Conservation (phyloP, 176 grass and related monocot species). For the Rhynchospora tenuis region DNA sequence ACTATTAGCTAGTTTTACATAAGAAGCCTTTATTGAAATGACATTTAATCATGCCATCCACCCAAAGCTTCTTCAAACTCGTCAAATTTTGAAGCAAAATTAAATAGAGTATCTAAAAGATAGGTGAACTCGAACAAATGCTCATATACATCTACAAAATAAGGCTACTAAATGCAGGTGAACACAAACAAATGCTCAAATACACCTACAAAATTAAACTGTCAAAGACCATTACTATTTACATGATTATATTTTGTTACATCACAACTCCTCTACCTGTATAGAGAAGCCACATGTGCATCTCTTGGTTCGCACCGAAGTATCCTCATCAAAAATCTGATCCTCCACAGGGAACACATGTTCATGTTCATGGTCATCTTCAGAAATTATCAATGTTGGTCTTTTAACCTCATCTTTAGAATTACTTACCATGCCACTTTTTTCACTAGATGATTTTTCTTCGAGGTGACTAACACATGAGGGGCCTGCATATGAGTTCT, state of each 20-base stretch:
- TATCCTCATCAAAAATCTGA: constrained; percentile 75
- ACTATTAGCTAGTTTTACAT: not conserved
- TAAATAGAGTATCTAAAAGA: not conserved
- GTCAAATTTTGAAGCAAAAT: not conserved
- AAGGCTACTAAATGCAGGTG: not conserved
- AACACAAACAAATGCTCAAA: not conserved
- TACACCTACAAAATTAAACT: not conserved
- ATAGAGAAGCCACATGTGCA: constrained; percentile 87
- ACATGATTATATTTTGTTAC: not conserved
- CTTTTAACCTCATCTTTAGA: constrained; percentile 7
- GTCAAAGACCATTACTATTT: not conserved
- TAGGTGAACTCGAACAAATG: not conserved
- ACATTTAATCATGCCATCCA: not conserved
- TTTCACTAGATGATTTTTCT: not conserved
- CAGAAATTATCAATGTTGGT: not conserved
- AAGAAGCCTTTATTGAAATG: not conserved
- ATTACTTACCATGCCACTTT: not conserved
- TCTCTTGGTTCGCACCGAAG: constrained; percentile 46
- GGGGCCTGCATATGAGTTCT: constrained; percentile 50
- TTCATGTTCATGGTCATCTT: constrained; percentile 38
- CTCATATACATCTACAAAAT: not conserved
- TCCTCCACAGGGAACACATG: constrained; percentile 63
- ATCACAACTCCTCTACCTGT: constrained; percentile 82
- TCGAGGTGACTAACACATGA: constrained; percentile 4
- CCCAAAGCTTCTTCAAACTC: not conserved